phyloP scores from a whole-genome alignment of 257 asterid genomes.

The Gentiana straminea region DNA sequence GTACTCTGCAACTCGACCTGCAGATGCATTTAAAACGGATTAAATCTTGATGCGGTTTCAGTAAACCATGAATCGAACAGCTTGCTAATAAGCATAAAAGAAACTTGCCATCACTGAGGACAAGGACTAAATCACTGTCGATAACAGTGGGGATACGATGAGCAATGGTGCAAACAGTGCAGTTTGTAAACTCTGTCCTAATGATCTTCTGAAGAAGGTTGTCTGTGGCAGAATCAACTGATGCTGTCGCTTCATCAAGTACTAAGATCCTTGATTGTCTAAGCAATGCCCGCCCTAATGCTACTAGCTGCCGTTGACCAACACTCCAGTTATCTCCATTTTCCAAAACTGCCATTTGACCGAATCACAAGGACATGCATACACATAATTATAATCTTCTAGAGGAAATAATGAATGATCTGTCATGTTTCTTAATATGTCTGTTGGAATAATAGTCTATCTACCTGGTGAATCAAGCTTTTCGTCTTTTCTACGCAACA shows the following conservation, averaged over 20 bases:
- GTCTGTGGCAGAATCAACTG: conserved; percentile 97
- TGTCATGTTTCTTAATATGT: too few species aligned
- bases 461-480: conserved; percentile 83
- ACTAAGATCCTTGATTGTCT: conserved; percentile 88
- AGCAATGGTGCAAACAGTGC: conserved; percentile 94
- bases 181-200: conserved; percentile 70
- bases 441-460: conserved; percentile 2
- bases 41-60: too few species aligned
- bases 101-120: conserved; percentile 86
- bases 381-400: not conserved
- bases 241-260: conserved; percentile 96
- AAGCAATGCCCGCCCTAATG: conserved; percentile 89
- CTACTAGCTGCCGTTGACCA: conserved; percentile 89
- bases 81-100: not conserved
- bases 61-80: too few species aligned
- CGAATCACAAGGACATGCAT: not conserved
- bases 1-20: conserved; percentile 95
- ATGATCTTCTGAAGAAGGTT: conserved; percentile 91
- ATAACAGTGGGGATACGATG: conserved; percentile 98
- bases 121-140: conserved; percentile 90
- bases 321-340: conserved; percentile 97
- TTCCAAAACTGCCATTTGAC: conserved; percentile 47
- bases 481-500: conserved; percentile 72
- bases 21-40: not conserved
- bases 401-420: not conserved